Evolutionary conservation across 202 grass and related monocot species (phyloP), one percentile per base, ranked within the genome.

Genomic region (Panicum hallii): DNA sequence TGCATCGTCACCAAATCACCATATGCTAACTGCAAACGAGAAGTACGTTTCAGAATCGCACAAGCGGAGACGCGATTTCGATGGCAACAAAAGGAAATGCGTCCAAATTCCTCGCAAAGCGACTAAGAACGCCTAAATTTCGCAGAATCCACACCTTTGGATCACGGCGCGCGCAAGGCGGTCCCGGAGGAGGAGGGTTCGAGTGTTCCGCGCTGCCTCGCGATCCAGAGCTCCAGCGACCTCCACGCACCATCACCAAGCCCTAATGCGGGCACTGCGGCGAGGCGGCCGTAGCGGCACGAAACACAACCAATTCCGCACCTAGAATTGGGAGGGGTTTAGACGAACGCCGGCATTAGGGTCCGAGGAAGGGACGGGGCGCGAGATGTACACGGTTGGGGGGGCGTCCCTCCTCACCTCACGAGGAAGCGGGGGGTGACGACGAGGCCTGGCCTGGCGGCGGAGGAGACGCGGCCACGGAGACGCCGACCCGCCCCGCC

Each of bases 81-180:
- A 72, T 72, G 13, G 46, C 70, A 32, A 72, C 46, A 38, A 53
- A 53, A 53, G 13, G 15, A 50, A 53, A 73, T 11, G 15, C 26
- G 16, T 48, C 71, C 8, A 54, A 74, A 53, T 74, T 74, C 30
- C 30, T 12, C 14, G 7, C 47, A 2, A 48, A 50, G 45, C 14
- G 7, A 4, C 20, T 40, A 38, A 20, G 20, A 62, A 38, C 16
- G 7, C 30, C 70, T 40, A 6, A 74, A 74, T 74, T 74, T 55
- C 49, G 30, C 48, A 53, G 16, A 74, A 36, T 49, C 49, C 49
- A 55, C 49, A 55, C 71, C 71, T 74, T 53, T 9, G 70, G 69
- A 28, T 72, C 45, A 72, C 23, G 12, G 45, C 69, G 22, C 45
- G 13, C 44, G n/a, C 22, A 28, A 26, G n/a, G 43, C 12, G 44